These are phyloP conservation scores for Phoma sp. DNA, from an alignment of 2,329 filamentous ascomycete genomes.

Conservation along the genomic window DNA sequence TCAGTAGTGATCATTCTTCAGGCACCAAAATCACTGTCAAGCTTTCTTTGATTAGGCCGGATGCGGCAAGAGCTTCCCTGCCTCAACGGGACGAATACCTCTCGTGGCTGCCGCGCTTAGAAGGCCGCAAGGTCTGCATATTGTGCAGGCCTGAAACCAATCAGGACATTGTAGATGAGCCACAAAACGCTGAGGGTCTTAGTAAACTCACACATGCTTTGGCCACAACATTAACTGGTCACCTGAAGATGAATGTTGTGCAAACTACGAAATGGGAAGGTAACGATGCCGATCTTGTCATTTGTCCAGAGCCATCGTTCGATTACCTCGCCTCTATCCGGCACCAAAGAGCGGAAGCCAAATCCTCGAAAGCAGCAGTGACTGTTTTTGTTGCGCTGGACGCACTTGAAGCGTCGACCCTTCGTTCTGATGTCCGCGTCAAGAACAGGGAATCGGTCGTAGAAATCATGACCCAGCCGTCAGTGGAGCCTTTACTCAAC, in stretches of 20 bases:
- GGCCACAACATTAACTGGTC: slow-evolving; percentile 26
- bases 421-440: slow-evolving; percentile 42
- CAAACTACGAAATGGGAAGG: slow-evolving; percentile 33
- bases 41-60: slow-evolving; percentile 21
- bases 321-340: slow-evolving; percentile 40
- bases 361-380: slow-evolving; percentile 31
- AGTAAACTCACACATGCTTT: slow-evolving; percentile 31
- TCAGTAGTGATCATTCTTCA: slow-evolving; percentile 28
- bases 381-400: slow-evolving; percentile 44
- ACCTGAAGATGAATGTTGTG: slow-evolving; percentile 37
- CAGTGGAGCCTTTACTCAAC: slow-evolving; percentile 5
- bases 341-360: slow-evolving; percentile 1
- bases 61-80: not conserved
- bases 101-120: slow-evolving; percentile 24
- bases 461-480: slow-evolving; percentile 46
- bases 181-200: slow-evolving; percentile 23
- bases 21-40: slow-evolving; percentile 31
- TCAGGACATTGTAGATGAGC: not conserved
- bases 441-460: slow-evolving; percentile 38
- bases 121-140: slow-evolving; percentile 35
- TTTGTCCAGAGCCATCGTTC: slow-evolving; percentile 43
- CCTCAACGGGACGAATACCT: slow-evolving; percentile 22
- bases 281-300: slow-evolving; percentile 37
- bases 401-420: slow-evolving; percentile 39
- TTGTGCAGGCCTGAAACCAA: slow-evolving; percentile 19